These are phyloP conservation scores for Carex cristatella DNA, from an alignment of 176 grass and related monocot genomes.

Conservation along the genomic window DNA sequence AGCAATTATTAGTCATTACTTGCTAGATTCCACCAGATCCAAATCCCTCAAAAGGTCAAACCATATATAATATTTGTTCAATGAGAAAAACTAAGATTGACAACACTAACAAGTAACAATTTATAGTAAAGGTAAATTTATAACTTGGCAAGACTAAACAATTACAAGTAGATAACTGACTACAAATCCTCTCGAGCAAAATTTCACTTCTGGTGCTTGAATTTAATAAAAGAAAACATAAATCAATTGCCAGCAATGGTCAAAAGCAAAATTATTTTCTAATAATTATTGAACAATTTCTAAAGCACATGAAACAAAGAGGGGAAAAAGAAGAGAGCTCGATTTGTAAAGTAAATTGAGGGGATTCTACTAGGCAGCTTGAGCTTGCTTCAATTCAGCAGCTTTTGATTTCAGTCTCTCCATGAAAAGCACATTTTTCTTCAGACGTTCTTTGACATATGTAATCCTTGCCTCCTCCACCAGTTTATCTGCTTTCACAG, in stretches of 20 bases:
- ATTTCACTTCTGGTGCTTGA: background rate
- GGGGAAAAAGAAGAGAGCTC: background rate
- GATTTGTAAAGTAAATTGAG: slow-evolving; percentile 7
- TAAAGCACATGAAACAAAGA: background rate
- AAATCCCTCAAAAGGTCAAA: background rate
- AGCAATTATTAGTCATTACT: background rate
- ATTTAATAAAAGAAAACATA: background rate
- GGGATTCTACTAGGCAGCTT: background rate
- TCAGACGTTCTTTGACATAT: slow-evolving; percentile 63
- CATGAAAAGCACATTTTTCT: slow-evolving; percentile 74
- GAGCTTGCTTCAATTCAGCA: slow-evolving; percentile 40
- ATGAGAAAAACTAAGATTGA: background rate
- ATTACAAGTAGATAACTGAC: background rate
- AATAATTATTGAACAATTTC: background rate
- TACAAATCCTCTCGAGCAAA: background rate
- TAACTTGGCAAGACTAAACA: background rate
- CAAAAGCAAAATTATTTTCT: background rate
- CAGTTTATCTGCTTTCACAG: slow-evolving; percentile 61
- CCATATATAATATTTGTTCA: background rate
- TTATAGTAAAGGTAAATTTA: background rate
- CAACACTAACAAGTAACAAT: background rate
- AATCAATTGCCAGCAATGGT: background rate
- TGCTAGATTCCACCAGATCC: background rate
- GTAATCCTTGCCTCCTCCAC: slow-evolving; percentile 51
- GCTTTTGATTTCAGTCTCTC: slow-evolving; percentile 65